Evolutionary conservation across 2,329 filamentous ascomycete species (phyloP), one percentile per base, ranked within the genome.

Genomic region (Exophiala oligosperma): DNA sequence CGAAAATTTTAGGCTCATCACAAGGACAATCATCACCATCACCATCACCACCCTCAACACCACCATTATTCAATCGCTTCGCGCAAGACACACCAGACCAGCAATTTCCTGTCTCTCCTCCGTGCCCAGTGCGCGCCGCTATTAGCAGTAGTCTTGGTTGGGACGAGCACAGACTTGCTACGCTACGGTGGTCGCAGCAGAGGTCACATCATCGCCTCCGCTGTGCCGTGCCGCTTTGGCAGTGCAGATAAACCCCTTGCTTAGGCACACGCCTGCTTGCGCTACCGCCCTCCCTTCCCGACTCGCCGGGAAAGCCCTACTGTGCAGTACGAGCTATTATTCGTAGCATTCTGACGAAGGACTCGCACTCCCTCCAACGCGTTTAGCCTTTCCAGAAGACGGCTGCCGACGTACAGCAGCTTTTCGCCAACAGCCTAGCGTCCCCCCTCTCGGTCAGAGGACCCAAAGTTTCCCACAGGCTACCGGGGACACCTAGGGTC

Each of bases 301-400:
- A 55, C 43, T 62, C 40, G 38, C 52, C 54, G 57, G 60, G 54
- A 53, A 35, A 35, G 4, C 32, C 32, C 11, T 35, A 35, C 26
- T 4, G 7, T 17, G 17, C 17, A 17, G 17, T 17, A 17, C 17
- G 17, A 17, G 17, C 17, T 17, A 17, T 17, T 17, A 17, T 17
- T 17, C 17, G 26, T 28, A 28, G 4, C 26, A 28, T 28, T 7
- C 4, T 28, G 26, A 28, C 26, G 26, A 7, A 28, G 4, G 26
- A 28, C 26, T 28, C 26, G 7, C 7, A 17, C 26, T 28, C 32
- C 32, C 32, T 6, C 8, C 32, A 6, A 9, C 32, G 32, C 40
- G 17, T 43, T 59, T 58, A 59, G 59, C 51, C 55, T 61, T 60
- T 61, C 59, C 59, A 61, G 59, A 61, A 61, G 49, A 52, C 41